These are phyloP conservation scores for Penicillium sp. DNA, from an alignment of 2,329 filamentous ascomycete species.

Conservation along the genomic window DNA sequence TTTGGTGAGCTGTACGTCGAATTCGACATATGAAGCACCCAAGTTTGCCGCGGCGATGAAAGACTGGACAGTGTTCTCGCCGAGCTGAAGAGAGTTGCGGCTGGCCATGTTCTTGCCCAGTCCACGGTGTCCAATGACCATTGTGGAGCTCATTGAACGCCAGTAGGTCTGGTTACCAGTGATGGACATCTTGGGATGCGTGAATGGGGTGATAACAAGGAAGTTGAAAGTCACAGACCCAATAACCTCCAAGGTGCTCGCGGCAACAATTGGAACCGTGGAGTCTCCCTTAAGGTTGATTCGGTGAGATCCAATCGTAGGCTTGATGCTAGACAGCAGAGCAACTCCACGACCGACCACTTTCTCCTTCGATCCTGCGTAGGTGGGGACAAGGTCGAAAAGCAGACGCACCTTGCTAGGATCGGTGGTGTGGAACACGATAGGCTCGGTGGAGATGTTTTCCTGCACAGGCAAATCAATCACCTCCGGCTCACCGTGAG, in stretches of 20 bases:
- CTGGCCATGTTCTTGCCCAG: slow-evolving; percentile 87
- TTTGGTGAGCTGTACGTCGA: slow-evolving; percentile 96
- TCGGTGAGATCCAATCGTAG: slow-evolving; percentile 78
- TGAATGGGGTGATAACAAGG: slow-evolving; percentile 89
- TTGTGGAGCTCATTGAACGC: slow-evolving; percentile 87
- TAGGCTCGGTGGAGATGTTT: slow-evolving; percentile 88
- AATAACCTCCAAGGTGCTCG: slow-evolving; percentile 82
- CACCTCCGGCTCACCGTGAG: slow-evolving; percentile 80
- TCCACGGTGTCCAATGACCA: slow-evolving; percentile 74
- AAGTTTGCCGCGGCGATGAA: slow-evolving; percentile 96
- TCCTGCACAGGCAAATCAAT: slow-evolving; percentile 94
- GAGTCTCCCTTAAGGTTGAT: slow-evolving; percentile 91
- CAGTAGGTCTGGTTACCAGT: slow-evolving; percentile 92
- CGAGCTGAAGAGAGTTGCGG: slow-evolving; percentile 85
- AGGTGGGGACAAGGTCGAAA: slow-evolving; percentile 95
- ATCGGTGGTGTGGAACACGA: slow-evolving; percentile 82
- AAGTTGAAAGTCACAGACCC: slow-evolving; percentile 97
- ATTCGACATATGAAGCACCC: slow-evolving; percentile 72
- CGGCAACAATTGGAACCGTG: slow-evolving; percentile 85
- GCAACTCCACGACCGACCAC: slow-evolving; percentile 88
- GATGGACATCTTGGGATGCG: slow-evolving; percentile 90
- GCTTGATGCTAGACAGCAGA: slow-evolving; percentile 81
- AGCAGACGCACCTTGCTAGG: slow-evolving; percentile 80
- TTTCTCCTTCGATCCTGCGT: slow-evolving; percentile 78
- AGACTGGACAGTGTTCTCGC: slow-evolving; percentile 92